A percentile compares a stretch with the other conserved stretches of the same genome.
These are phyloP conservation scores for Tilletia caries DNA, from an alignment of 1,284 basidiomycete species.

Conservation along the genomic window DNA sequence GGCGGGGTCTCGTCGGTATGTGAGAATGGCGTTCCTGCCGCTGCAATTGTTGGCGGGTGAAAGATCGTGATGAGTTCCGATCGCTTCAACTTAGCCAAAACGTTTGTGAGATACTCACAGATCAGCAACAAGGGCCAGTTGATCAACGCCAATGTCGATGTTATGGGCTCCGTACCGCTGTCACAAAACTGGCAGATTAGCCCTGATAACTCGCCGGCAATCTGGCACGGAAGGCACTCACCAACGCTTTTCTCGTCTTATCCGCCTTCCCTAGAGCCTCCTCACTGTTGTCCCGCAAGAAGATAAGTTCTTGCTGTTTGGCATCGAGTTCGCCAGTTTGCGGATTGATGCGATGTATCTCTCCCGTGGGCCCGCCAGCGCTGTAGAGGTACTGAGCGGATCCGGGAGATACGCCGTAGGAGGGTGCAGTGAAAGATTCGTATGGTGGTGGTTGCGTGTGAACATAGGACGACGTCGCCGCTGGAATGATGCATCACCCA, in stretches of 20 bases:
- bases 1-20: constrained; percentile 21
- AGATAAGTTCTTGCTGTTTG: constrained; percentile 33
- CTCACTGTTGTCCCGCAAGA: constrained; percentile 24
- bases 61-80: too few species aligned
- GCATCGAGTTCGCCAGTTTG: constrained; percentile 28
- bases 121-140: constrained; percentile 41
- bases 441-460: constrained; percentile 34
- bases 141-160: constrained; percentile 24
- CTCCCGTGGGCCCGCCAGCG: constrained; percentile 47
- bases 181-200: neutral
- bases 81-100: too few species aligned
- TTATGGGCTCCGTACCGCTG: constrained; percentile 37
- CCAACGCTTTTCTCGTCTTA: constrained; percentile 33
- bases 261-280: constrained; percentile 28
- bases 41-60: constrained; percentile 9
- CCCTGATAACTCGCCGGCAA: neutral
- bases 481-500: constrained; percentile 14
- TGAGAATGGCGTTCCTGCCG: constrained; percentile 42
- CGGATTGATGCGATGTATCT: constrained; percentile 31
- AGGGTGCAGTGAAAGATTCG: constrained; percentile 24
- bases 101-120: constrained; percentile 15
- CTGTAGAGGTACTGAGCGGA: constrained; percentile 26
- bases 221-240: neutral
- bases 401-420: constrained; percentile 26
- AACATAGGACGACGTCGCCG: constrained; percentile 45